Percentiles rank a stretch among this genome's conserved stretches.
phyloP scores from a whole-genome alignment of 345 rosid genomes.

The Hibiscus trionum region DNA sequence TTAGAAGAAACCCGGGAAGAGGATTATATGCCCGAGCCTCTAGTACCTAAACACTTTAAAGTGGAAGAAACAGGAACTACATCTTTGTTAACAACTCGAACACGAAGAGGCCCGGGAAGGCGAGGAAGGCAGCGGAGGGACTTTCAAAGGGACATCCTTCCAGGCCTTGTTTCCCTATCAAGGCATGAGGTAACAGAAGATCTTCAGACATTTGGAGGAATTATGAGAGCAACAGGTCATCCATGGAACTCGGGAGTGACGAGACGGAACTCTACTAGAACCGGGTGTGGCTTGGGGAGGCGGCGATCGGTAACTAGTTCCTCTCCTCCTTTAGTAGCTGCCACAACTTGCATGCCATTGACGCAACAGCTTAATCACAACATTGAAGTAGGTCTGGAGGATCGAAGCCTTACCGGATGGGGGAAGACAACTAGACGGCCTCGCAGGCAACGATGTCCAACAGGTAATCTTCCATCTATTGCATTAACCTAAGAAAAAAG shows the following conservation, averaged over 20 bases:
- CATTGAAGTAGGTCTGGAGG: constrained; percentile 63
- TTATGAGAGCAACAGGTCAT: constrained; percentile 75
- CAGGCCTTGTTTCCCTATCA: constrained; percentile 75
- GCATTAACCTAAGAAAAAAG: constrained; percentile 38
- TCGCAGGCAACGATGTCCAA: constrained; percentile 81
- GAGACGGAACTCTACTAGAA: constrained; percentile 66
- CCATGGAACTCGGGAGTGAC: constrained; percentile 57
- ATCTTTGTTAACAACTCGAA: constrained; percentile 27
- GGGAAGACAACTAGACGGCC: constrained; percentile 89
- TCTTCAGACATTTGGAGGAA: constrained; percentile 82
- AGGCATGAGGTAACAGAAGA: constrained; percentile 91
- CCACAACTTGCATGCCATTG: constrained; percentile 38
- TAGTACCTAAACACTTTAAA: constrained; percentile 48
- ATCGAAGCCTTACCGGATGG: constrained; percentile 78
- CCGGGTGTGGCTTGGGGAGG: constrained; percentile 65
- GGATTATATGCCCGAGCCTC: constrained; percentile 77
- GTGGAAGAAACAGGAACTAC: constrained; percentile 40
- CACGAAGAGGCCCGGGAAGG: constrained; percentile 70
- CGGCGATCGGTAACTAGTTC: constrained; percentile 33
- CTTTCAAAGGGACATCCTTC: constrained; percentile 96
- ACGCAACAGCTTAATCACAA: constrained; percentile 40
- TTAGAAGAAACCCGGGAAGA: constrained; percentile 56
- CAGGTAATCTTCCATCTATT: constrained; percentile 52
- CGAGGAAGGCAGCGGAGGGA: constrained; percentile 95
- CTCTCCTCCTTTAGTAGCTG: constrained; percentile 27